These are phyloP conservation scores for Beauveria asiatica DNA, from an alignment of 2,329 filamentous ascomycete genomes.

Conservation along the genomic window DNA sequence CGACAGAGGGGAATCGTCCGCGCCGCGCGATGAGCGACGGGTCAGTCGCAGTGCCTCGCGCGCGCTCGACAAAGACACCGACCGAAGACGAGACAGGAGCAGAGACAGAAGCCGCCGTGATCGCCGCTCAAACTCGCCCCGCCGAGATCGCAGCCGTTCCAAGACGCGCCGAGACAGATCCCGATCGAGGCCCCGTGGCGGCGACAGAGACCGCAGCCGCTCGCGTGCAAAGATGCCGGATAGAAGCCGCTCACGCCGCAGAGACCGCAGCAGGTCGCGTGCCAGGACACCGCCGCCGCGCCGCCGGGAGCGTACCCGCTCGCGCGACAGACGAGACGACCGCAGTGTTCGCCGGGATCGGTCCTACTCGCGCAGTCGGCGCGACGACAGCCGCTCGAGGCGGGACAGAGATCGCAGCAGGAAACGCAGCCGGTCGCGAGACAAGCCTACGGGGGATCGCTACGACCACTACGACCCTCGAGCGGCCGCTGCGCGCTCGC, in stretches of 20 bases:
- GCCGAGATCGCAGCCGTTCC: conserved; percentile 30
- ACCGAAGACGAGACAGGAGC: conserved; percentile 22
- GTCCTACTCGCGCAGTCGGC: conserved; percentile 22
- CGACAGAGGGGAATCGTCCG: conserved; percentile 18
- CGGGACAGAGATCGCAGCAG: conserved; percentile 22
- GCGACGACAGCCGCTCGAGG: conserved; percentile 26
- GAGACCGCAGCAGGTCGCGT: conserved; percentile 31
- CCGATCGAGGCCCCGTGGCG: conserved; percentile 29
- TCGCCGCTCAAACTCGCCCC: conserved; percentile 31
- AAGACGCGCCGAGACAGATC: conserved; percentile 29
- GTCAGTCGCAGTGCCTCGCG: conserved; percentile 28
- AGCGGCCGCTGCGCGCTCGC: conserved; percentile 17
- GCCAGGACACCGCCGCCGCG: conserved; percentile 16
- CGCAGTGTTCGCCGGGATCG: conserved; percentile 17
- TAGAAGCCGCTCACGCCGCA: conserved; percentile 27
- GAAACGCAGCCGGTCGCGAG: conserved; percentile 16
- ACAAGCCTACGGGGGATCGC: conserved; percentile 16
- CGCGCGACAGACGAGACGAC: conserved; percentile 23
- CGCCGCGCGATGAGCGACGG: conserved; percentile 22
- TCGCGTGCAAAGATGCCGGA: conserved; percentile 25
- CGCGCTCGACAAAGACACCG: conserved; percentile 32
- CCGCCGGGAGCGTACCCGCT: conserved; percentile 26
- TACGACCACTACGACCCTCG: conserved; percentile 26
- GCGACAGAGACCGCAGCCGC: conserved; percentile 28
- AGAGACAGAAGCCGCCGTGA: conserved; percentile 25